These are phyloP conservation scores for Fusarium sororula DNA, from an alignment of 2,329 filamentous ascomycete species.

Conservation along the genomic window DNA sequence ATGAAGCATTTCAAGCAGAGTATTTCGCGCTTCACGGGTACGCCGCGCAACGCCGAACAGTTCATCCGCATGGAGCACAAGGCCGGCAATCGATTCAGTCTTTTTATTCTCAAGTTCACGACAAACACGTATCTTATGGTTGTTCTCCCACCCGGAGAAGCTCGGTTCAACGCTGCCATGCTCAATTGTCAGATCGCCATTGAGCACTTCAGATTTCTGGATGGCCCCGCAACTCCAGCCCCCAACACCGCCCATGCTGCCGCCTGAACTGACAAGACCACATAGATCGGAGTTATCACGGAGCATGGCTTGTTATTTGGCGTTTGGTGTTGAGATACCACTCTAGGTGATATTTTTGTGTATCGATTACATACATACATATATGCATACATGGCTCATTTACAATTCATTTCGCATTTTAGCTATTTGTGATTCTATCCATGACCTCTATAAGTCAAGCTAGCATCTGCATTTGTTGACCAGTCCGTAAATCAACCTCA, in stretches of 20 bases:
- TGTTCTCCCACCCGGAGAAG: conserved; percentile 89
- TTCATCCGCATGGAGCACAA: conserved; percentile 85
- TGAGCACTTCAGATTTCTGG: conserved; percentile 78
- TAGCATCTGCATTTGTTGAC: neutral
- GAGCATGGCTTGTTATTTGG: conserved; percentile 23
- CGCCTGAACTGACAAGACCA: conserved; percentile 1
- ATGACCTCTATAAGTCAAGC: conserved; percentile 22
- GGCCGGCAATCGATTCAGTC: conserved; percentile 80
- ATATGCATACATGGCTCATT: neutral
- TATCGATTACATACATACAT: neutral
- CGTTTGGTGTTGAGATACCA: conserved; percentile 44
- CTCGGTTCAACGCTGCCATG: conserved; percentile 88
- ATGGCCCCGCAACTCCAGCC: conserved; percentile 53
- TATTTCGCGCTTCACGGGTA: conserved; percentile 78
- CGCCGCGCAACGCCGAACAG: conserved; percentile 82
- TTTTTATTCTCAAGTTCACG: conserved; percentile 95
- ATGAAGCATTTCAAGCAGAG: conserved; percentile 98
- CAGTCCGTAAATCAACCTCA: conserved; percentile 21
- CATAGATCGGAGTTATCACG: neutral
- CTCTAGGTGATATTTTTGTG: conserved; percentile 25
- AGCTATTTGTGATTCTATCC: conserved; percentile 11
- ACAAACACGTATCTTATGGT: conserved; percentile 98
- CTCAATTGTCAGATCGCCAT: conserved; percentile 90
- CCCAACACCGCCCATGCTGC: conserved; percentile 5
- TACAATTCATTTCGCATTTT: neutral